Conservation (phyloP, 441 rosid genomes). For the Syzygium malaccense region DNA sequence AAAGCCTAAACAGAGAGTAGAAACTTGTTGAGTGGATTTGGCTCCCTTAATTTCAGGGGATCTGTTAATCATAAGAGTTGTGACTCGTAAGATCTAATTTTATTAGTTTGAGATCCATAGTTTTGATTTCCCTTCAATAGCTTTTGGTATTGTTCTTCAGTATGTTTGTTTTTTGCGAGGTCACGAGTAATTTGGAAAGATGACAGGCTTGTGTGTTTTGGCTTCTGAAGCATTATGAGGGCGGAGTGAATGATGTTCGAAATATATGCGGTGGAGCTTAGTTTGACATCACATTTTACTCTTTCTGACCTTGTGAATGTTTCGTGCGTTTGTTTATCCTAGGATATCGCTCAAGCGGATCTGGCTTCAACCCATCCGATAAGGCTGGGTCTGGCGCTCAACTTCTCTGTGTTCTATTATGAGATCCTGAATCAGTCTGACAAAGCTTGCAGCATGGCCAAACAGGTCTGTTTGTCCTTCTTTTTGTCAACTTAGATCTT, state of each 20-base stretch:
- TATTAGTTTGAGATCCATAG: background rate
- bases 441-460: conserved; percentile 88
- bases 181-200: background rate
- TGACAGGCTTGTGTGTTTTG: background rate
- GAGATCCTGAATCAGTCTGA: conserved; percentile 86
- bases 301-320: background rate
- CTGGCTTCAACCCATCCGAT: conserved; percentile 89
- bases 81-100: background rate
- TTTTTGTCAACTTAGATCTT: background rate
- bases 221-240: background rate
- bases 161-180: background rate
- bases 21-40: background rate
- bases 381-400: conserved; percentile 72
- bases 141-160: background rate
- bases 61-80: background rate
- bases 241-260: background rate
- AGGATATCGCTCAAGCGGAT: conserved; percentile 73
- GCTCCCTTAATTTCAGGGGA: background rate
- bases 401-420: conserved; percentile 83
- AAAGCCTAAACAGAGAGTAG: background rate
- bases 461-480: conserved; percentile 38
- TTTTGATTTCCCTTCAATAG: background rate
- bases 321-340: background rate
- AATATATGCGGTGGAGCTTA: background rate
- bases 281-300: background rate